Evolutionary conservation across 495 filamentous ascomycete species (phyloP), one percentile per base, ranked within the genome.

Genomic region (Sporormia fimetaria): DNA sequence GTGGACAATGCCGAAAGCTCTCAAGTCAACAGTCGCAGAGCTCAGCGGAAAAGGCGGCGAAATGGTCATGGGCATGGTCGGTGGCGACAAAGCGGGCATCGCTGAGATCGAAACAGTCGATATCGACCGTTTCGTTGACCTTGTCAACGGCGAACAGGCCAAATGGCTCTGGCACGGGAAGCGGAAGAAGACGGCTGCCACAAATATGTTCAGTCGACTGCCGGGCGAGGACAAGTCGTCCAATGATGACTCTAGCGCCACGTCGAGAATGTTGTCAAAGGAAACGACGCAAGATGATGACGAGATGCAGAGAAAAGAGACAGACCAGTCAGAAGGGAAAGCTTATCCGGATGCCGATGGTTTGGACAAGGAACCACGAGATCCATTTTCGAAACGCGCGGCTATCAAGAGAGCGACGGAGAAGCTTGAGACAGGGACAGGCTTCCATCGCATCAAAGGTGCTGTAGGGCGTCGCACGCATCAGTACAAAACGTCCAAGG

Each of bases 91-190:
- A 59, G 84, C 74, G 25, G 81, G 84, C 20, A 92, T 94, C 53
- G 85, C 81, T 11, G 88, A 90, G 44, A 74, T 96, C 23, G 90
- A 98, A 62, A 95, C 85, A 2, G 63, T 82, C 7, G 86, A 95
- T 52, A 71, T 98, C 22, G 87, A 92, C 42, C 79, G 69, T 25
- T 90, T 96, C 47, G 69, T 82, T 21, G 73, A 75, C 40, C 63
- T 93, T 22, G 73, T 80, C 0, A 76, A 72, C 37, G 90, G 90
- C 21, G 80, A 83, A 55, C 73, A 82, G 37, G 68, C 80, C 8
- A 95, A 94, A 58, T 96, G 83, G 80, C 67, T 98, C 7, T 98
- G 92, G 92, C 69, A 80, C 35, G 92, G 92, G 6, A 98, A 93
- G 54, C 70, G 79, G 9, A 75, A 71, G 37, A 83, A 83, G 56